Evolutionary conservation across 768 basidiomycete species (phyloP).

Genomic region (Hydnomerulius pinastri): DNA sequence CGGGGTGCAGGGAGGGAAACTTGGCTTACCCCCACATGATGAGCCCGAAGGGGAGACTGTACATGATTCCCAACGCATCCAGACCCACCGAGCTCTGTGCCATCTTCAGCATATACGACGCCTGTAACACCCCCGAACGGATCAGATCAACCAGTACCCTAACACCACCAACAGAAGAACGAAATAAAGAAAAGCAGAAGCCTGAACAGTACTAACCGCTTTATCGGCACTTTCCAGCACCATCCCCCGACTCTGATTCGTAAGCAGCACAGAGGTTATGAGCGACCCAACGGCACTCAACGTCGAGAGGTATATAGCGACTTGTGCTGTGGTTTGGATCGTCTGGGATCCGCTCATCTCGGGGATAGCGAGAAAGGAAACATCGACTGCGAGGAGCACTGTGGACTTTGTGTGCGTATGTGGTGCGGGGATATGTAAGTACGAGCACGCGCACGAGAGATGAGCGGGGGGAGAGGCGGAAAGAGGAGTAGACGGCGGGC

Average conservation of each 20-base stretch:
- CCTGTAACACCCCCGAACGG: too few relatives aligned
- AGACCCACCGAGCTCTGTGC: background rate
- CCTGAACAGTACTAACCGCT: background rate
- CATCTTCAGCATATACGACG: background rate
- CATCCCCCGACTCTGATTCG: slow-evolving; percentile 32
- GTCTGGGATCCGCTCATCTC: background rate
- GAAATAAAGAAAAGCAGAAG: too few relatives aligned
- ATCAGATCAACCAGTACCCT: too few relatives aligned
- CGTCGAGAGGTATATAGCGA: slow-evolving; percentile 5
- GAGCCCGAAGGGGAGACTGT: too few relatives aligned
- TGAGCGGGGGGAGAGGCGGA: too few relatives aligned
- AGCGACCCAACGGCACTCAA: slow-evolving; percentile 3
- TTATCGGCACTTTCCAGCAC: slow-evolving; percentile 4
- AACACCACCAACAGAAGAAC: too few relatives aligned
- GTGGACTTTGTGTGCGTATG: slow-evolving; percentile 3
- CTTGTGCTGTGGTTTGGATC: background rate
- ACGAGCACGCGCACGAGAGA: too few relatives aligned
- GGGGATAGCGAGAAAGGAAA: slow-evolving; percentile 6
- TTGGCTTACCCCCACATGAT: too few relatives aligned
- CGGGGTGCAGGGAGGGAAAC: too few relatives aligned
- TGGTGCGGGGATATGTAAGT: background rate
- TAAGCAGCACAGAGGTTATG: slow-evolving; percentile 4
- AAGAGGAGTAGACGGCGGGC: too few relatives aligned
- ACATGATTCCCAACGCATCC: too few relatives aligned
- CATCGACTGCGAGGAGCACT: slow-evolving; percentile 10